Base-by-base conservation (phyloP, 179 eudicot species). In the Patellifolia procumbens region DNA sequence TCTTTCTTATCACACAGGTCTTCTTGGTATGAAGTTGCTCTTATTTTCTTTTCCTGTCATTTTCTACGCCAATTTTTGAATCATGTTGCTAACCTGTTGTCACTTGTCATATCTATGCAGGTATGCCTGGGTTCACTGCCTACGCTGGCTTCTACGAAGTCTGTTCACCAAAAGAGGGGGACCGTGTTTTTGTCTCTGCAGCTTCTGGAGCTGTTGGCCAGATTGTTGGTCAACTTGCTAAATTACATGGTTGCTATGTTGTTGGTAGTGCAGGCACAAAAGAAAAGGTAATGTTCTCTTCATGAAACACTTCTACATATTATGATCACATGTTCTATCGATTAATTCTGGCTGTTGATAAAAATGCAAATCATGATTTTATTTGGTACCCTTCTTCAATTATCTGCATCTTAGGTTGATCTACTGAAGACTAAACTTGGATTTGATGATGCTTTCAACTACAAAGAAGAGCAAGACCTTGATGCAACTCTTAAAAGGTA, bases 171-270 rank as follows among this genome's bases (percentile, higher is more conserved):
- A 85, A 85, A 73, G 75, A 83, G 62, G 90, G 87, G 32, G 91
- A 90, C 0, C 80, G 68, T 70, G 92, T 89, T 34, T 90, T 84
- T 39, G 90, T 90, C 52, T 90, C 94, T 39, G 90, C 94, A 73
- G 94, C 94, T 29, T 78, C 94, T 69, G 94, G 94, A 34, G 94
- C 94, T 32, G 94, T 90, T 32, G 93, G 93, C 35, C 93, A 90
- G 83, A 86, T 90, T 32, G 94, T 90, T 49, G 94, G 94, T 53
- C 94, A 89, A 64, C 89, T 90, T 70, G 92, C 91, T 56, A 89
- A 87, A 72, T 69, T 90, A 35, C 74, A 83, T 46, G 92, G 91
- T 69, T 91, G 95, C 78, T 87, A 86, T 73, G 92, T 91, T 53
- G 92, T 89, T 55, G 96, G 96, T 48, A 89, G 95, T 73, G 91